These are phyloP conservation scores for Avena atlantica DNA, from an alignment of 176 grass and related monocot genomes.

Conservation along the genomic window DNA sequence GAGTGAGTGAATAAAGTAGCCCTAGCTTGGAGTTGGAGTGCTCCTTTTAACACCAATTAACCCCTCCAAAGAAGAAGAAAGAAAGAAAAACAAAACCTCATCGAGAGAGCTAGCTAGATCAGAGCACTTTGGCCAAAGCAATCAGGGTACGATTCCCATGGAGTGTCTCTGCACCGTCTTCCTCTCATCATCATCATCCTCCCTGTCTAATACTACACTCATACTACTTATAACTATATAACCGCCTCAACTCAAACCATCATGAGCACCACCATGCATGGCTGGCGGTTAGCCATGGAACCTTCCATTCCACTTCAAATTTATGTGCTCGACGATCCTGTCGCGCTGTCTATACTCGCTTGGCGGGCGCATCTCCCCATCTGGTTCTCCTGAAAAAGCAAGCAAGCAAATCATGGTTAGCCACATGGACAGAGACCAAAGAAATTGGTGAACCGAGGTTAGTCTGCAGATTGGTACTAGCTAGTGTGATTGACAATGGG, in stretches of 20 bases:
- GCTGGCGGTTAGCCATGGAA: conserved; percentile 23
- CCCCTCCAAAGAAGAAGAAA: conserved; percentile 44
- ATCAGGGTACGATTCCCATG: neutral
- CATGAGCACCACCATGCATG: conserved; percentile 41
- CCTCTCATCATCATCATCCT: neutral
- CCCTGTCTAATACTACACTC: conserved; percentile 5
- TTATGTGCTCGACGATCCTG: neutral
- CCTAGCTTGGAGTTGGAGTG: conserved; percentile 53
- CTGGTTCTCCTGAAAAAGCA: conserved; percentile 55
- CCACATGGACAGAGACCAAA: neutral
- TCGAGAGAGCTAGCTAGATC: conserved; percentile 1
- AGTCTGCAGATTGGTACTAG: conserved; percentile 13
- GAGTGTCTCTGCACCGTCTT: neutral
- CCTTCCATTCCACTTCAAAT: conserved; percentile 38
- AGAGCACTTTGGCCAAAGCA: conserved; percentile 50
- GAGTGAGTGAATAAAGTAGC: conserved; percentile 16
- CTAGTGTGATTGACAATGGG: conserved; percentile 1
- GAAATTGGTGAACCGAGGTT: conserved; percentile 28
- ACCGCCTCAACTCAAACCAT: conserved; percentile 30
- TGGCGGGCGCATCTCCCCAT: conserved; percentile 59
- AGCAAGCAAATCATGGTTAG: conserved; percentile 34
- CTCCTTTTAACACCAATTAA: conserved; percentile 66
- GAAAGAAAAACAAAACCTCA: conserved; percentile 40
- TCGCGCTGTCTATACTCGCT: conserved; percentile 44
- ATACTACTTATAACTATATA: conserved; percentile 50